Evolutionary conservation across 768 basidiomycete species (phyloP).

Genomic region (Lentinula boryana): DNA sequence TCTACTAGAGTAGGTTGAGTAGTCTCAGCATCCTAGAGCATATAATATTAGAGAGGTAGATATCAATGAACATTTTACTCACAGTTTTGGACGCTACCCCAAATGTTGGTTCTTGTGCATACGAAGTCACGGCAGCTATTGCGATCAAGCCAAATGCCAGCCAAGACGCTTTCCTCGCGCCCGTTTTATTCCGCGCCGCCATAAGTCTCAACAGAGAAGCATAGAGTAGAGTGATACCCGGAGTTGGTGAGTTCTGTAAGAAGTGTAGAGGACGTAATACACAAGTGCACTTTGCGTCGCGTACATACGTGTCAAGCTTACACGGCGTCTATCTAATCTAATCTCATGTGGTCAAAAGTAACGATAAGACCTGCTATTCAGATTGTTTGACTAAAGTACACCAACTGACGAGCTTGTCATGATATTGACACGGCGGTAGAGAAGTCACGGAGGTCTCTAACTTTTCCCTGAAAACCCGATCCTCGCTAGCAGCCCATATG

Average conservation of each 20-base stretch:
- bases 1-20: conserved; percentile 8
- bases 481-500: background rate
- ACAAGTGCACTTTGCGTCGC: background rate
- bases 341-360: background rate
- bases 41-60: background rate
- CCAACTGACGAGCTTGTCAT: background rate
- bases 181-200: conserved; percentile 21
- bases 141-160: conserved; percentile 55
- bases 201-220: conserved; percentile 4
- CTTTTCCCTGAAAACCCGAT: background rate
- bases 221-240: conserved; percentile 5
- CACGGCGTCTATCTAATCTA: conserved; percentile 2
- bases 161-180: conserved; percentile 47
- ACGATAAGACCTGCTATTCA: background rate
- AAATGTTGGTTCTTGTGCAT: conserved; percentile 28
- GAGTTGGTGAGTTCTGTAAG: background rate
- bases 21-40: conserved; percentile 23
- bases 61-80: background rate
- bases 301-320: background rate
- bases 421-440: background rate
- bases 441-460: background rate
- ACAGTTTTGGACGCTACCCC: background rate
- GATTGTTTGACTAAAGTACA: background rate
- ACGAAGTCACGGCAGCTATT: conserved; percentile 37
- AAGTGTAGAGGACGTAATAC: background rate